phyloP scores from a whole-genome alignment of 768 basidiomycete species.

The Lactarius indigo region DNA sequence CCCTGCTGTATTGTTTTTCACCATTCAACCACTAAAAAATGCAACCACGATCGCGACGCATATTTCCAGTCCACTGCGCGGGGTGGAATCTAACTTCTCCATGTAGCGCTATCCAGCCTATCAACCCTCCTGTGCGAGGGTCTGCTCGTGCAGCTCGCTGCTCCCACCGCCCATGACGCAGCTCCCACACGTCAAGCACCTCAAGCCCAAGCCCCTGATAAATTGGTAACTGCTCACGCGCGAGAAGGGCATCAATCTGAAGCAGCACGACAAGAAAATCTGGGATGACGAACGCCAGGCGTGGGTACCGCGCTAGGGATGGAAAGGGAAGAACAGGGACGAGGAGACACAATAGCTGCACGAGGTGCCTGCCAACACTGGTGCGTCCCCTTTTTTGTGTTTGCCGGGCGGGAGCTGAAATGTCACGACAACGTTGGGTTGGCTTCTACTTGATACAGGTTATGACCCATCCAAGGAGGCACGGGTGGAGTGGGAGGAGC shows the following conservation, averaged over 20 bases:
- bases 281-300: too few relatives aligned
- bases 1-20: neutral
- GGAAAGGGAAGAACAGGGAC: constrained; percentile 84
- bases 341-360: constrained; percentile 86
- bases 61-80: constrained; percentile 76
- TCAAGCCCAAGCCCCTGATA: too few relatives aligned
- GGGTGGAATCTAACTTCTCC: constrained; percentile 77
- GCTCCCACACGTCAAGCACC: too few relatives aligned
- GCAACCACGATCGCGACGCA: constrained; percentile 72
- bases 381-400: constrained; percentile 45
- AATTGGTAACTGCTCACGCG: too few relatives aligned
- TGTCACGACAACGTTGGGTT: too few relatives aligned
- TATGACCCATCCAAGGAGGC: too few relatives aligned
- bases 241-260: too few relatives aligned
- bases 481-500: too few relatives aligned
- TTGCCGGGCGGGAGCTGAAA: too few relatives aligned
- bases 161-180: too few relatives aligned
- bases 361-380: constrained; percentile 83
- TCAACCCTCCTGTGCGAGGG: constrained; percentile 79
- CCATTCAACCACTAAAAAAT: neutral
- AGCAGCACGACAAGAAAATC: too few relatives aligned
- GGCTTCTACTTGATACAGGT: too few relatives aligned
- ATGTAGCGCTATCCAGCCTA: constrained; percentile 76
- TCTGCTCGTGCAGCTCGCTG: constrained; percentile 83
- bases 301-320: constrained; percentile 91